These are phyloP conservation scores for Penicillium sp. DNA, from an alignment of 2,329 filamentous ascomycete genomes.

Conservation along the genomic window DNA sequence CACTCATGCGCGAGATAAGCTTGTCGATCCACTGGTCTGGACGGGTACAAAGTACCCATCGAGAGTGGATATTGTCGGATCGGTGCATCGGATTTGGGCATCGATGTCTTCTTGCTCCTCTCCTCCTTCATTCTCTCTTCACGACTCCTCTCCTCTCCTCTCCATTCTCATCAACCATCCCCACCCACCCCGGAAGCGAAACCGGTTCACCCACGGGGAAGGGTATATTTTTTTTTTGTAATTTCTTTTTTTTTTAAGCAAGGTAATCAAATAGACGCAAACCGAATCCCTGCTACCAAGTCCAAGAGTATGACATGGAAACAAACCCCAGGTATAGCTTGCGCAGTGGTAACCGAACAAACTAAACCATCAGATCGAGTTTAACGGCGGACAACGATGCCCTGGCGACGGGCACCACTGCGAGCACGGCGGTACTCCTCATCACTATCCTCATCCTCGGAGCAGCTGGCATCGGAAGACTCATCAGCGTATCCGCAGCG, in stretches of 20 bases:
- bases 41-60: background rate
- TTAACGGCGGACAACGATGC: constrained; percentile 42
- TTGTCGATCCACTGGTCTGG: constrained; percentile 16
- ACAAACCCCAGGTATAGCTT: background rate
- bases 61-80: constrained; percentile 15
- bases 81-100: constrained; percentile 16
- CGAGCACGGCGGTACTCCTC: constrained; percentile 40
- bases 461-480: constrained; percentile 67
- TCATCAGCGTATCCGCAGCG: constrained; percentile 77
- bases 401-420: constrained; percentile 35
- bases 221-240: constrained; percentile 21
- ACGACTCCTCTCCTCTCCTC: background rate
- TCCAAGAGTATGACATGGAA: constrained; percentile 8
- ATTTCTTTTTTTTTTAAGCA: constrained; percentile 11
- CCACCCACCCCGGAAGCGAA: constrained; percentile 18
- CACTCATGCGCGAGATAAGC: constrained; percentile 17
- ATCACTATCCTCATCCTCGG: constrained; percentile 50
- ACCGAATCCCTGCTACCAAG: constrained; percentile 12
- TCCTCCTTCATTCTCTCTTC: background rate
- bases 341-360: background rate
- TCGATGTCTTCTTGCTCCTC: constrained; percentile 19
- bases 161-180: constrained; percentile 9
- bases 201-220: constrained; percentile 18
- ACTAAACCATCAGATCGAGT: background rate
- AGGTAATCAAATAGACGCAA: constrained; percentile 15